Percentiles rank a stretch among this genome's conserved stretches.
These are phyloP conservation scores for Candida chilensis DNA, from an alignment of 805 yeast genomes.

Conservation along the genomic window DNA sequence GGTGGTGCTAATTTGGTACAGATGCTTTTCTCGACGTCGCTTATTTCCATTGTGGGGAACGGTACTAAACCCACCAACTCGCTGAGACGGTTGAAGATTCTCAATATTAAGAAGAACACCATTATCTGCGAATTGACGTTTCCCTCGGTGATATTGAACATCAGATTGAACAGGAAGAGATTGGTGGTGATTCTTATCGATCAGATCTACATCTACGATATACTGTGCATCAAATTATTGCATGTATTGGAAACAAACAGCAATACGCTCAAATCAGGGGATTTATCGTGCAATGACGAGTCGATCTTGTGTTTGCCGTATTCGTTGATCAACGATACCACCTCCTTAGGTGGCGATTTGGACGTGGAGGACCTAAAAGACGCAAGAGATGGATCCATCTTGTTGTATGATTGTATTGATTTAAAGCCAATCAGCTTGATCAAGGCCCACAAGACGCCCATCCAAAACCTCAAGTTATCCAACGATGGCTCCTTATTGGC, in stretches of 20 bases:
- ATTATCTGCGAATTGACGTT: constrained; percentile 84
- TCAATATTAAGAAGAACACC: constrained; percentile 28
- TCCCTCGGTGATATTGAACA: constrained; percentile 64
- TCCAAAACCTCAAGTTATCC: constrained; percentile 20
- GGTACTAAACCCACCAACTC: constrained; percentile 34
- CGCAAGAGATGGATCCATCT: constrained; percentile 20
- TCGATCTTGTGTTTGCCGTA: constrained; percentile 26
- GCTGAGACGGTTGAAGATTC: constrained; percentile 28
- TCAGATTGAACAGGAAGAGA: constrained; percentile 75
- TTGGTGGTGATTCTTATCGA: constrained; percentile 70
- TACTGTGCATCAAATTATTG: constrained; percentile 78
- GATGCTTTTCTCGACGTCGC: constrained; percentile 30
- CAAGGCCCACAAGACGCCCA: constrained; percentile 27
- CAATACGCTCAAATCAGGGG: constrained; percentile 5
- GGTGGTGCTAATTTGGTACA: constrained; percentile 9
- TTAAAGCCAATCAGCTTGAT: constrained; percentile 20
- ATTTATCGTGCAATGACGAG: constrained; percentile 22
- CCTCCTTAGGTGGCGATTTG: constrained; percentile 35
- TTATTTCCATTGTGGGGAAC: constrained; percentile 26
- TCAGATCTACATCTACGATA: constrained; percentile 83
- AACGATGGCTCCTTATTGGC: constrained; percentile 19
- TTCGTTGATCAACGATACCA: constrained; percentile 11
- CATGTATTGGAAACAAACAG: constrained; percentile 21
- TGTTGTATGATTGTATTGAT: constrained; percentile 27
- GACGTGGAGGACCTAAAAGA: constrained; percentile 23